Percentiles rank a stretch among this genome's conserved stretches.
Conservation (phyloP, 768 basidiomycete genomes). For the Suillus ampliporus region DNA sequence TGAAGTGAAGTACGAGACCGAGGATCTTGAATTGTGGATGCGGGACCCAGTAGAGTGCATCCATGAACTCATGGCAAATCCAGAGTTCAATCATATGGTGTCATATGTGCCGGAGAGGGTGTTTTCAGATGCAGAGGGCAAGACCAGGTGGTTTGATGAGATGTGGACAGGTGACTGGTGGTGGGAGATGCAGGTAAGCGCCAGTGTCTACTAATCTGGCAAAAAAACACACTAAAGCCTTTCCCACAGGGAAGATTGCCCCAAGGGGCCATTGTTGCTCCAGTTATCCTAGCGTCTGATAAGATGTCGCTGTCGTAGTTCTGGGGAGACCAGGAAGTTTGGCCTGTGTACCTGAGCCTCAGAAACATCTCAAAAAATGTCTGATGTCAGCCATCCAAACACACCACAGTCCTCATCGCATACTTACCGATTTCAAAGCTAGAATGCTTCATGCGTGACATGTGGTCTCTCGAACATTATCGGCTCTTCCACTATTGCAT, state of each 20-base stretch:
- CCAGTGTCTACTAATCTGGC: neutral
- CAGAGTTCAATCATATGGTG: slow-evolving; percentile 32
- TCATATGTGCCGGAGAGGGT: slow-evolving; percentile 36
- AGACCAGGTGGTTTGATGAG: slow-evolving; percentile 36
- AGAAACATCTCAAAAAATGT: no score
- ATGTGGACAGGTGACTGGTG: slow-evolving; percentile 47
- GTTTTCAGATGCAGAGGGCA: slow-evolving; percentile 19
- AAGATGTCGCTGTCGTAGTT: no score
- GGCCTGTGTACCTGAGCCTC: no score
- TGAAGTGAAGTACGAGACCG: neutral
- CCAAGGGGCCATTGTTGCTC: no score
- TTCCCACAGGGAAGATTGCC: no score
- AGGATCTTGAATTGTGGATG: slow-evolving; percentile 29
- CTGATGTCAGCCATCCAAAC: no score
- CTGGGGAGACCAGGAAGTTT: no score
- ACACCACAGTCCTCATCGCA: no score
- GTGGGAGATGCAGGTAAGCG: slow-evolving; percentile 41
- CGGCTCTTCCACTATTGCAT: slow-evolving; percentile 46
- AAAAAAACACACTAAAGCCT: neutral
- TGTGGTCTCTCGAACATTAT: slow-evolving; percentile 23
- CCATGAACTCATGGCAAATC: slow-evolving; percentile 32
- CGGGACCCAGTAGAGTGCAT: slow-evolving; percentile 35
- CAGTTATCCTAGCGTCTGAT: no score
- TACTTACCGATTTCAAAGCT: slow-evolving; percentile 46
- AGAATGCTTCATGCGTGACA: slow-evolving; percentile 28